These are phyloP conservation scores for Colletotrichum musicola DNA, from an alignment of 2,329 filamentous ascomycete species.

Conservation along the genomic window DNA sequence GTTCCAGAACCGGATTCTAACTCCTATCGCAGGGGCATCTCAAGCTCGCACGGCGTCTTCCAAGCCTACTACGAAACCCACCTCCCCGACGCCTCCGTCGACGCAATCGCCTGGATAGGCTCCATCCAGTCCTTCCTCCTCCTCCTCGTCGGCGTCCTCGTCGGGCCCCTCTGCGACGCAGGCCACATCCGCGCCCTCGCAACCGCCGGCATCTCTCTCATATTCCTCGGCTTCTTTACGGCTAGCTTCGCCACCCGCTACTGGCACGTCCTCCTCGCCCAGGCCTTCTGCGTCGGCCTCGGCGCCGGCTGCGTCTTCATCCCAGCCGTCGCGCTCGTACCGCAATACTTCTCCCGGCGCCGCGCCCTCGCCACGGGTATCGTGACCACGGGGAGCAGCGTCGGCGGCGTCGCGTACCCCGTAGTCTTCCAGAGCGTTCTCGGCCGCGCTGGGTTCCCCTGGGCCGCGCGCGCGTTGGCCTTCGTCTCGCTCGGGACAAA, in stretches of 20 bases:
- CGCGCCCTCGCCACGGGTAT: constrained; percentile 58
- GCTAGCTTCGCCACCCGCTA: constrained; percentile 52
- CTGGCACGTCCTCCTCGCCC: constrained; percentile 57
- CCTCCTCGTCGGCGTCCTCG: constrained; percentile 50
- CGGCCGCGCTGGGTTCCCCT: constrained; percentile 48
- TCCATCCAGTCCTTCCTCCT: constrained; percentile 50
- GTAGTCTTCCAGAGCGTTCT: constrained; percentile 51
- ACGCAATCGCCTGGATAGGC: constrained; percentile 53
- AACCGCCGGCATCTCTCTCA: constrained; percentile 48
- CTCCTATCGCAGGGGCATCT: constrained; percentile 45
- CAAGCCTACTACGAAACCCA: constrained; percentile 49
- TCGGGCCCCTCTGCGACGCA: constrained; percentile 55
- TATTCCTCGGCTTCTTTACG: constrained; percentile 55
- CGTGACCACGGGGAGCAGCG: constrained; percentile 54
- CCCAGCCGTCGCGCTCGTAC: constrained; percentile 54
- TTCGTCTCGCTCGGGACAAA: constrained; percentile 50
- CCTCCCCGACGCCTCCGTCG: constrained; percentile 41
- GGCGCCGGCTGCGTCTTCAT: constrained; percentile 56
- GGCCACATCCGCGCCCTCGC: constrained; percentile 52
- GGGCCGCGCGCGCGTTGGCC: constrained; percentile 51
- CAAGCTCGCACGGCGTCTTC: constrained; percentile 53
- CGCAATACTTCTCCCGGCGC: constrained; percentile 54
- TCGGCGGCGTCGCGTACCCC: constrained; percentile 55
- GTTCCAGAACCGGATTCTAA: not conserved
- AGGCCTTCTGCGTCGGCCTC: constrained; percentile 57